Conservation (phyloP, 2,329 filamentous ascomycete genomes). For the Sporothrix humicola region DNA sequence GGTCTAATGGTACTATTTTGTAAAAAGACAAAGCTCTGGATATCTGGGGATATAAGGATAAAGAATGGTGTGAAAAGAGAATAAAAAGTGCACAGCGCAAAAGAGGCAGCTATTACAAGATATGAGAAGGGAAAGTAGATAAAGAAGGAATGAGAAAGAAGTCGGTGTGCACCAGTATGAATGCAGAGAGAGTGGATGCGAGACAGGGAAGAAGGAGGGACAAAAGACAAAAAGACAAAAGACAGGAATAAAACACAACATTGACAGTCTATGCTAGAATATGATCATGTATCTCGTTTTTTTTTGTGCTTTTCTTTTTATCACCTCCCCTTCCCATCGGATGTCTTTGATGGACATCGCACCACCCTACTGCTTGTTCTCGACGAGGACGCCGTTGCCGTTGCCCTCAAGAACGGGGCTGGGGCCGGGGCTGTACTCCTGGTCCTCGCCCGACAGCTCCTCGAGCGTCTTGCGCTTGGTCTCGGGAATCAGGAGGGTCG, state of each 20-base stretch:
- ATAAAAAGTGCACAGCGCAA: constrained; percentile 23
- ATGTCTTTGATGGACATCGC: not conserved
- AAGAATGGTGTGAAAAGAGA: not conserved
- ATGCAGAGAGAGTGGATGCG: not conserved
- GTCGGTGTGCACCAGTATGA: constrained; percentile 6
- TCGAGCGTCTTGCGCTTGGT: constrained; percentile 77
- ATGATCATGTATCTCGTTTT: constrained; percentile 9
- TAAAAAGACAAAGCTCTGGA: constrained; percentile 26
- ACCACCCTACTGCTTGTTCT: constrained; percentile 33
- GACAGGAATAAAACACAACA: constrained; percentile 1
- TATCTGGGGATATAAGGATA: constrained; percentile 15
- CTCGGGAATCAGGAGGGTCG: constrained; percentile 73
- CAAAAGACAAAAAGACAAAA: not conserved
- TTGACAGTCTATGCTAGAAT: constrained; percentile 4
- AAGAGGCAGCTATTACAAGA: constrained; percentile 28
- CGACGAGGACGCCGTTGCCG: constrained; percentile 28
- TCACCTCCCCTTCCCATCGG: not conserved
- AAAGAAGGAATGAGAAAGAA: constrained; percentile 16
- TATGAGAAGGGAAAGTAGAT: constrained; percentile 18
- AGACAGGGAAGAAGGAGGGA: not conserved
- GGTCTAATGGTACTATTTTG: constrained; percentile 27
- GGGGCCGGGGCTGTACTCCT: constrained; percentile 25
- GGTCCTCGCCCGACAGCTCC: constrained; percentile 53
- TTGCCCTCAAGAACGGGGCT: constrained; percentile 19
- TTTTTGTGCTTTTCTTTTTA: not conserved